These are phyloP conservation scores for Aphanomyces euteiches DNA, from an alignment of 352 stramenopile genomes.

Conservation along the genomic window DNA sequence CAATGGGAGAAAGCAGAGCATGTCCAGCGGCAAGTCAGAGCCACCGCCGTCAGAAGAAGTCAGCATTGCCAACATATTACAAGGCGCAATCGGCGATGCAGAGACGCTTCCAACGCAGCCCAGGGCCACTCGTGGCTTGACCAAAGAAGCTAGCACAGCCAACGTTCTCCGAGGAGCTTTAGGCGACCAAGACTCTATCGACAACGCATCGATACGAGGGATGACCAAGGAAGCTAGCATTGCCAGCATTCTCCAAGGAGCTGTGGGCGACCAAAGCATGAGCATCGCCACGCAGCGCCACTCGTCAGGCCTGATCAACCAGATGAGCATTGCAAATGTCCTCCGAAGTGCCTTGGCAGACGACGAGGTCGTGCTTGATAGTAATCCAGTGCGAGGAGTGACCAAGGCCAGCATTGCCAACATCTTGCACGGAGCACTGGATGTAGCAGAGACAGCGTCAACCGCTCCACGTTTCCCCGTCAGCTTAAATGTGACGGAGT, in stretches of 20 bases:
- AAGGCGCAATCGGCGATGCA: not conserved
- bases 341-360: not conserved
- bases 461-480: not conserved
- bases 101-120: not conserved
- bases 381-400: not conserved
- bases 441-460: not conserved
- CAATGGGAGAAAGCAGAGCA: not conserved
- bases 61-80: slow-evolving; percentile 14
- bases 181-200: not conserved
- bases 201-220: not conserved
- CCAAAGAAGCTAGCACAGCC: not conserved
- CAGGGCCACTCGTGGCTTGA: not conserved
- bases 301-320: not conserved
- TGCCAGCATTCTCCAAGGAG: slow-evolving; percentile 1
- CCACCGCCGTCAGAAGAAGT: slow-evolving; percentile 3
- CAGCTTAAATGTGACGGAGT: too few relatives aligned
- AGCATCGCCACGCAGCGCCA: not conserved
- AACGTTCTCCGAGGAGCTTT: not conserved
- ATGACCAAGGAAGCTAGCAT: slow-evolving; percentile 18
- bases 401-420: slow-evolving; percentile 18
- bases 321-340: slow-evolving; percentile 1
- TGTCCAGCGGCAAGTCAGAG: not conserved
- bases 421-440: not conserved
- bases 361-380: not conserved
- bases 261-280: not conserved